phyloP scores from a whole-genome alignment of 2,329 filamentous ascomycete species.

The Arthrobotrys entomopaga region DNA sequence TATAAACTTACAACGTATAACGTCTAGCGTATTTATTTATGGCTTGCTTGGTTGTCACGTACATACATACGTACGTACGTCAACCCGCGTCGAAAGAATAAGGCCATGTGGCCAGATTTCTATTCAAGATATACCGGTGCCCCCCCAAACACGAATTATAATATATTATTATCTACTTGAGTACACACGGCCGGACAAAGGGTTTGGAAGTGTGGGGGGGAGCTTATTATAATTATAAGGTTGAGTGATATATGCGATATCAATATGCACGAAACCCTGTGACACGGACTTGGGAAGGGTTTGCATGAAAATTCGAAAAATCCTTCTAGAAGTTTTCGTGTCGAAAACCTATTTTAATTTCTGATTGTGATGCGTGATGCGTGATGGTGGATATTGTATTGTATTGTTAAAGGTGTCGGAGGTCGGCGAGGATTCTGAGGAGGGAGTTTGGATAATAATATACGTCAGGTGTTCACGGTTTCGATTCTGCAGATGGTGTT shows the following conservation, averaged over 20 bases:
- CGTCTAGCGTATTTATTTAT: too few relatives aligned
- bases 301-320: not conserved
- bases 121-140: too few relatives aligned
- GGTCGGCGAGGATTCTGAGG: constrained; percentile 36
- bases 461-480: not conserved
- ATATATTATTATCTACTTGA: too few relatives aligned
- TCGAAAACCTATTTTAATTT: not conserved
- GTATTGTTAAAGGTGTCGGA: constrained; percentile 41
- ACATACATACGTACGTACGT: constrained; percentile 19
- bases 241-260: not conserved
- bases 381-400: too few relatives aligned
- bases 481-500: not conserved
- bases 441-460: not conserved
- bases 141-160: too few relatives aligned
- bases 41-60: too few relatives aligned
- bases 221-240: not conserved
- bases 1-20: too few relatives aligned
- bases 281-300: constrained; percentile 18
- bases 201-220: not conserved
- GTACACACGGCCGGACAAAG: too few relatives aligned
- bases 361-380: too few relatives aligned
- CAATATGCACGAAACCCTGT: constrained; percentile 46
- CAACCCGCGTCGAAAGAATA: constrained; percentile 25
- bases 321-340: constrained; percentile 27
- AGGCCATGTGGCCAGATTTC: constrained; percentile 39